Evolutionary conservation across 306 rosid genomes (phyloP).

Genomic region (Prunus mume): DNA sequence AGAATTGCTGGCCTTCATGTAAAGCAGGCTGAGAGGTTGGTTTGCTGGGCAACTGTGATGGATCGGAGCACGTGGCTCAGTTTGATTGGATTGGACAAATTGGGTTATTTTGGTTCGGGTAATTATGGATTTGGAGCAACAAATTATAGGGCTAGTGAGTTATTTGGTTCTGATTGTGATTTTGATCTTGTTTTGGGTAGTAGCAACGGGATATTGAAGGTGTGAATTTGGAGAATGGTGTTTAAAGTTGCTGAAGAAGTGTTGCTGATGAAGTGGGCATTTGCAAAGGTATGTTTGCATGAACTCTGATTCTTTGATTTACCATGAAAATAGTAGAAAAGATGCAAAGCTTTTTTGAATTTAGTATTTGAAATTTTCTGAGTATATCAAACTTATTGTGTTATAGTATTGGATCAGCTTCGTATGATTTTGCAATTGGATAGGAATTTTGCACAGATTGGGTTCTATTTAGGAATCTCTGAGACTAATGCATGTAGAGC

Average conservation of each 20-base stretch:
- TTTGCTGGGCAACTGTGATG: constrained; percentile 39
- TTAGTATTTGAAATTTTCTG: not conserved
- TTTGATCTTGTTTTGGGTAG: constrained; percentile 31
- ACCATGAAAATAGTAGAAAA: not conserved
- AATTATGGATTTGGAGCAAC: constrained; percentile 16
- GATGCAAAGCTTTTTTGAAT: not conserved
- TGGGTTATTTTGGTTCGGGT: constrained; percentile 7
- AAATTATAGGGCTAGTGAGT: constrained; percentile 51
- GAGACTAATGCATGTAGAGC: not conserved
- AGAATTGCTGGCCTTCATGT: constrained; percentile 42
- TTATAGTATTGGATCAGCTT: not conserved
- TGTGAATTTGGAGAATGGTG: constrained; percentile 4
- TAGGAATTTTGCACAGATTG: not conserved
- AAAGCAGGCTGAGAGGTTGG: constrained; percentile 42
- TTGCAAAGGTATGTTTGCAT: not conserved
- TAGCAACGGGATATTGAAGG: constrained; percentile 6
- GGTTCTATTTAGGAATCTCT: not conserved
- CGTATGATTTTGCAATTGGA: not conserved
- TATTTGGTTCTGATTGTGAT: constrained; percentile 32
- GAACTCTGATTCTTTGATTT: not conserved
- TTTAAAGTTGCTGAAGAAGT: not conserved
- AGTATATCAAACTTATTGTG: not conserved
- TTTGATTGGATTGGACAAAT: constrained; percentile 25
- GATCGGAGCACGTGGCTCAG: constrained; percentile 17
- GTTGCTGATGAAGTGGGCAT: not conserved